phyloP scores from a whole-genome alignment of 352 stramenopile species.

The Achlya hypogyna region DNA sequence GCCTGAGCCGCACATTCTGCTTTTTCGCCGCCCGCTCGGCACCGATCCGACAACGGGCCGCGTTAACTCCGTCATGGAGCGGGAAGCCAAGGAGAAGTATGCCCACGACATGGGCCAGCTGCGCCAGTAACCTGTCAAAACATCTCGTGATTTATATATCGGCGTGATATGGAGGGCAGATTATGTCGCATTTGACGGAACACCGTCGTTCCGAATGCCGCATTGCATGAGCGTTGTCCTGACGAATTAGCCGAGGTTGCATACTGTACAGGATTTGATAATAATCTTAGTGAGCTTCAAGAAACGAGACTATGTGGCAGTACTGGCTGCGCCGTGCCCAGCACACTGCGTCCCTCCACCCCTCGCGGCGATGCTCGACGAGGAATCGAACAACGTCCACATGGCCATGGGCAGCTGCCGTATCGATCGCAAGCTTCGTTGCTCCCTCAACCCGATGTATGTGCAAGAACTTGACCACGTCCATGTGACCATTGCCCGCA shows the following conservation, averaged over 20 bases:
- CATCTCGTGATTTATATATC: not conserved
- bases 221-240: too few relatives aligned
- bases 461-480: slow-evolving; percentile 9
- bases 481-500: not conserved
- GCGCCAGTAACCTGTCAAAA: slow-evolving; percentile 2
- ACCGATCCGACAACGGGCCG: slow-evolving; percentile 93
- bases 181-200: too few relatives aligned
- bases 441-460: not conserved
- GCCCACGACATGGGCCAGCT: slow-evolving; percentile 38
- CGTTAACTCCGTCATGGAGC: slow-evolving; percentile 90
- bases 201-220: too few relatives aligned
- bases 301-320: not conserved
- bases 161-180: too few relatives aligned
- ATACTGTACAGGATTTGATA: not conserved
- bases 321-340: not conserved
- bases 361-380: not conserved
- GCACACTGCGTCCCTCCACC: not conserved
- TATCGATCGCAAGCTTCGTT: slow-evolving; percentile 1
- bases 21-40: slow-evolving; percentile 96
- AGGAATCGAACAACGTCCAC: slow-evolving; percentile 8
- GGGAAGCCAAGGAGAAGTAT: slow-evolving; percentile 95
- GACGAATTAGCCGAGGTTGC: too few relatives aligned
- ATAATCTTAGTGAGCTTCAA: not conserved
- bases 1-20: slow-evolving; percentile 98
- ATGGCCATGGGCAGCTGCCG: not conserved